Percentiles rank a stretch among this genome's conserved stretches.
Conservation (phyloP, 1,139 yeast genomes). For the Zygosaccharomyces sapae region DNA sequence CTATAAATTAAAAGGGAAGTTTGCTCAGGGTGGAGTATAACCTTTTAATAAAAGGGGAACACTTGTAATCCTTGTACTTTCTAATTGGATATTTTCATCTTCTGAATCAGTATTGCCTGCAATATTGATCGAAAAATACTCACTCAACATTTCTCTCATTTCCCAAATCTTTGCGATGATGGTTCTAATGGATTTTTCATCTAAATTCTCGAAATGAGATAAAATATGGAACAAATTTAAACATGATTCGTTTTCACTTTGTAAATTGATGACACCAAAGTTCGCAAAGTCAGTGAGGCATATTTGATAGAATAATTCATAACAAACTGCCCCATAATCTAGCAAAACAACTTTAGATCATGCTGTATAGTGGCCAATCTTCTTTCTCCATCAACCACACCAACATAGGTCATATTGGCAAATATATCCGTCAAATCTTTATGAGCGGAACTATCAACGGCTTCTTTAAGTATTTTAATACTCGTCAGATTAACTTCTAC, state of each 20-base stretch:
- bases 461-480: slow-evolving; percentile 49
- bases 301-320: slow-evolving; percentile 75
- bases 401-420: slow-evolving; percentile 70
- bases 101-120: slow-evolving; percentile 26
- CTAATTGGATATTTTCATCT: slow-evolving; percentile 16
- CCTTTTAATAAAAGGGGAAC: slow-evolving; percentile 68
- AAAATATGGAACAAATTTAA: slow-evolving; percentile 17
- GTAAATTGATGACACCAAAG: slow-evolving; percentile 60
- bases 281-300: slow-evolving; percentile 76
- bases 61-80: slow-evolving; percentile 41
- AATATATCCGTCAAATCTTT: slow-evolving; percentile 60
- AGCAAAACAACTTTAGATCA: slow-evolving; percentile 73
- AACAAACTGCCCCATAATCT: slow-evolving; percentile 69
- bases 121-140: slow-evolving; percentile 63
- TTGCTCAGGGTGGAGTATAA: slow-evolving; percentile 61
- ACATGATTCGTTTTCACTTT: slow-evolving; percentile 30
- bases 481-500: slow-evolving; percentile 52
- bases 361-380: slow-evolving; percentile 79
- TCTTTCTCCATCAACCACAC: slow-evolving; percentile 68
- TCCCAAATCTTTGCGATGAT: slow-evolving; percentile 36
- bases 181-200: slow-evolving; percentile 22
- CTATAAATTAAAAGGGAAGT: slow-evolving; percentile 64
- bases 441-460: slow-evolving; percentile 47
- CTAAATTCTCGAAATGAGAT: slow-evolving; percentile 25
- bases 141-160: slow-evolving; percentile 73